Evolutionary conservation across 768 basidiomycete species (phyloP), one percentile per base, ranked within the genome.

Genomic region (Phylloporus sp.): DNA sequence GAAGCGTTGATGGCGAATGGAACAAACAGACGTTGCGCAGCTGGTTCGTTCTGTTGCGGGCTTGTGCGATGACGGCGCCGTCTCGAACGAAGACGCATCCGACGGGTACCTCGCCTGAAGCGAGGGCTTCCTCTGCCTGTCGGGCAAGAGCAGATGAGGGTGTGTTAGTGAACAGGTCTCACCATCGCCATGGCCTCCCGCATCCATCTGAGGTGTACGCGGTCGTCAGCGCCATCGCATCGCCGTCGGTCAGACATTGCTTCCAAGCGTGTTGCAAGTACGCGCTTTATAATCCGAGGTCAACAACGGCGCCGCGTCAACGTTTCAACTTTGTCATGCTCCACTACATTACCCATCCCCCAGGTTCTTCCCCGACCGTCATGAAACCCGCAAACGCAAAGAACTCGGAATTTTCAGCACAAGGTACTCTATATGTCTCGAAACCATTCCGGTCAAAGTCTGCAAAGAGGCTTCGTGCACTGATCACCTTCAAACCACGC

Each of bases 31-130:
- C 94, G 71, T 99, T 97, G 37, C 84, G 75, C 36, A 95, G 80
- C 65, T 97, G 84, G 62, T 97, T 99, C 3, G 96, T 99, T 46
- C 92, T 74, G 62, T 99, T 99, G 38, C 96, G 72, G 1, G 92
- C 95, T 57, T 75, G 74, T 1, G 95, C 93, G 50, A 99, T 88
- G 49, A 89, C 74, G 24, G 57, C 61, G n/a, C 74, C 79, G 43
- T 84, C 76, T 51, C 90, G 78, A 9, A 98, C 89, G 56, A 98
- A 96, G 8, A 99, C 80, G 56, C 96, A 97, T 18, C 96, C 96
- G 1, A 99, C 94, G 2, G 96, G 96, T 5, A 98, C 96, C 68
- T 99, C 96, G 20, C 79, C 75, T 1, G 84, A 81, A 24, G 74
- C 72, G 22, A 97, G 69, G 5, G 96, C 96, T 65, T 97, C 90